phyloP scores from a whole-genome alignment of 2,329 filamentous ascomycete genomes.

The Penicillium sclerotiorum region DNA sequence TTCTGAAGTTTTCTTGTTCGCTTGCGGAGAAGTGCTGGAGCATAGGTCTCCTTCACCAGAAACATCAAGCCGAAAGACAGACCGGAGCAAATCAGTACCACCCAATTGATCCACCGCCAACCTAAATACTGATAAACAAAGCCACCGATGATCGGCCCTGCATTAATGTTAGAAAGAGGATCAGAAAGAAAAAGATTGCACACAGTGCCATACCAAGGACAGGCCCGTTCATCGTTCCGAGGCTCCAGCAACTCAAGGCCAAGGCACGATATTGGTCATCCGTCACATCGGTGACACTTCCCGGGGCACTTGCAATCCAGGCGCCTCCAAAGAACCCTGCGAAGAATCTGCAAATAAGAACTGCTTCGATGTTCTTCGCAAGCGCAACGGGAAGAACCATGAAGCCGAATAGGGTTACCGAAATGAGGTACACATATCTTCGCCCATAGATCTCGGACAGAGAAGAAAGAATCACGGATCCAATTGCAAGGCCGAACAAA shows the following conservation, averaged over 20 bases:
- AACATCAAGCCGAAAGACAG: slow-evolving; percentile 60
- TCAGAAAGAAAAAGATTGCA: slow-evolving; percentile 13
- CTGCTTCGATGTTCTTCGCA: slow-evolving; percentile 40
- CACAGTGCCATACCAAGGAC: slow-evolving; percentile 23
- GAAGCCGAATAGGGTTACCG: slow-evolving; percentile 62
- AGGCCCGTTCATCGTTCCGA: slow-evolving; percentile 75
- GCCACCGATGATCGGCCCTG: slow-evolving; percentile 40
- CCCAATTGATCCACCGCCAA: slow-evolving; percentile 81
- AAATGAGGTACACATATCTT: slow-evolving; percentile 62
- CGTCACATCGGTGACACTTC: slow-evolving; percentile 75
- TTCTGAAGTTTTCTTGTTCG: slow-evolving; percentile 62
- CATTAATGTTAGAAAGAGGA: not conserved
- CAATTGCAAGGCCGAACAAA: slow-evolving; percentile 68
- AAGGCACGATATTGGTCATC: slow-evolving; percentile 71
- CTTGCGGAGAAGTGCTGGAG: slow-evolving; percentile 64
- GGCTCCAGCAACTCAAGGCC: slow-evolving; percentile 75
- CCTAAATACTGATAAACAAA: slow-evolving; percentile 57
- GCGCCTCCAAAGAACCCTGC: slow-evolving; percentile 63
- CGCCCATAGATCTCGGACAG: slow-evolving; percentile 43
- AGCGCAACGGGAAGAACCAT: slow-evolving; percentile 69
- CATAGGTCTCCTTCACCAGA: slow-evolving; percentile 70
- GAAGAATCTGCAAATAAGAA: slow-evolving; percentile 22
- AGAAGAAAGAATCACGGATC: slow-evolving; percentile 69
- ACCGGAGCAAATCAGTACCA: slow-evolving; percentile 69
- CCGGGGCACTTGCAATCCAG: slow-evolving; percentile 75